Conservation (phyloP, 108 stramenopile species). For the Conticribra weissflogii region DNA sequence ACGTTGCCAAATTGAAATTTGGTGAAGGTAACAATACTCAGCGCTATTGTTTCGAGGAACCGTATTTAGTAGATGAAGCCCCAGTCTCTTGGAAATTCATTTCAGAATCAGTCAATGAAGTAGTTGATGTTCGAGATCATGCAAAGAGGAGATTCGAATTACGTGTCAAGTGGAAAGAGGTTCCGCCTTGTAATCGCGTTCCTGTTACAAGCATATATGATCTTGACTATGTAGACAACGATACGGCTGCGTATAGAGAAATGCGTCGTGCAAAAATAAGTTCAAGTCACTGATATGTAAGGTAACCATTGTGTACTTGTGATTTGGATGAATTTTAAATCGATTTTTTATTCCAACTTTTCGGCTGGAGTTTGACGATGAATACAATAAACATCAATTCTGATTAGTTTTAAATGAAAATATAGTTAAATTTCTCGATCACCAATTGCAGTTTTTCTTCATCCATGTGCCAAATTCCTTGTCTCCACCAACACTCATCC, state of each 20-base stretch:
- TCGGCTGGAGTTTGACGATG: too few species aligned
- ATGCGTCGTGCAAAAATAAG: too few species aligned
- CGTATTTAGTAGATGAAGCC: not conserved
- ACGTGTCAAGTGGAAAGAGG: not conserved
- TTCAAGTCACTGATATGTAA: too few species aligned
- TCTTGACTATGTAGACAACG: not conserved
- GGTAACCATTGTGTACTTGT: too few species aligned
- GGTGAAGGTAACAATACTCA: not conserved
- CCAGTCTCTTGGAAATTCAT: not conserved
- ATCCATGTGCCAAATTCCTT: conserved; percentile 67
- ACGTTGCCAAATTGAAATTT: too few species aligned
- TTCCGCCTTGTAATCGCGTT: not conserved
- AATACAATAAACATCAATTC: too few species aligned
- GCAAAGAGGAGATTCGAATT: not conserved
- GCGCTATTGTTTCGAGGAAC: not conserved
- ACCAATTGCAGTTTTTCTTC: conserved; percentile 41
- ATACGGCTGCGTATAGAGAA: too few species aligned
- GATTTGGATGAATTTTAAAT: too few species aligned
- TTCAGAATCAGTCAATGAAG: not conserved
- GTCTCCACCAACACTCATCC: conserved; percentile 69
- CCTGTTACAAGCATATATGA: not conserved
- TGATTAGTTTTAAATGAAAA: too few species aligned
- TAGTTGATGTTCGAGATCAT: not conserved
- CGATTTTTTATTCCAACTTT: too few species aligned
- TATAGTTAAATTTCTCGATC: not conserved